Base-by-base conservation (phyloP, 1,284 basidiomycete genomes). In the Rugosomyces carneus region DNA sequence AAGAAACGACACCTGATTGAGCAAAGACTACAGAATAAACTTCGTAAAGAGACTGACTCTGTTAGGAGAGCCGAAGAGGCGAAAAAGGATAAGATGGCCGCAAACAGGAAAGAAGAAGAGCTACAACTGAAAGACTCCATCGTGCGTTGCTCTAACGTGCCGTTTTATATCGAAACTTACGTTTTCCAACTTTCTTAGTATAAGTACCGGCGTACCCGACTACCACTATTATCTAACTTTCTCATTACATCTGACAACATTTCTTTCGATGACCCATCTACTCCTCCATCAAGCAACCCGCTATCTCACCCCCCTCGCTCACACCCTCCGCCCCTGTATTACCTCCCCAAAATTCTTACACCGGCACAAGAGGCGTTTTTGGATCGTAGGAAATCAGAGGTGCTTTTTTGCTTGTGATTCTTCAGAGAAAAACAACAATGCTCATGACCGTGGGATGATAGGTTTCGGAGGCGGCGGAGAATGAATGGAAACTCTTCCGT, bases 41-140 rank as follows among this genome's bases (percentile, higher is more conserved):
- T 89, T 53, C 73, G 76, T 62, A 84, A 80, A 73, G 85, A 89
- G 64, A 85, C 82, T 74, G 85, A 87, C 65, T 72, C 80, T 70
- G 84, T 88, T 68, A 79, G 86, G 63, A 73, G 80, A 62, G 80
- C 81, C 54, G 86, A 88, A 71, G 86, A 89, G 65, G 81, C 81
- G 49, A 87, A 87, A 69, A 85, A 84, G 62, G 84, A 87, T 67
- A 85, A 86, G 66, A 78, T 77, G 35, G 54, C 58, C 31, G 84
- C 86, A 38, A 86, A 79, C 62, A 70, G 84, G 51, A 86, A 80
- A 62, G 86, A 89, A 63, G 85, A 89, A 60, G 86, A 89, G 6
- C 60, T 88, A 39, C 82, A 84, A 58, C 71, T 89, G 38, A 84
- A 80, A 62, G 84, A 88, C 57, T 87, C 84, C 2, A 78, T 89